Evolutionary conservation across 768 basidiomycete genomes (phyloP).

Genomic region (Hygrocybe coccinea): DNA sequence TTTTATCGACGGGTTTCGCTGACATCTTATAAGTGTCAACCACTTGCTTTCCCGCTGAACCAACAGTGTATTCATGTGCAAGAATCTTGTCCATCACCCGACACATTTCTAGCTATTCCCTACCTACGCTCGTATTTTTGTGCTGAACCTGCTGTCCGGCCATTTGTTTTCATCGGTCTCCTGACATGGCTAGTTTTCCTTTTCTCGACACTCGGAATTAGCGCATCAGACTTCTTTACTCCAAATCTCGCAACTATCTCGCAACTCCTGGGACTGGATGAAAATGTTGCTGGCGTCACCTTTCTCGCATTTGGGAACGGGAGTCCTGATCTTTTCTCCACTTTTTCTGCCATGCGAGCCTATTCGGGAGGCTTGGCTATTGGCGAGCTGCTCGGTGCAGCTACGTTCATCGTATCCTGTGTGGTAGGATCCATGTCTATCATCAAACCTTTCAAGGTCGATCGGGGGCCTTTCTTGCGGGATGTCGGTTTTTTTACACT

Average conservation of each 20-base stretch:
- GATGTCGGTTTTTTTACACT: constrained; percentile 94
- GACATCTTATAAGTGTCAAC: constrained; percentile 51
- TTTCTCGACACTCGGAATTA: constrained; percentile 93
- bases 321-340: constrained; percentile 93
- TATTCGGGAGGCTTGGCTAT: constrained; percentile 86
- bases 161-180: constrained; percentile 57
- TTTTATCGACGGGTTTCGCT: background rate
- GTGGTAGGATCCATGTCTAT: constrained; percentile 98
- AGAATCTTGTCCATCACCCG: constrained; percentile 49
- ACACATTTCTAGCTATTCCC: constrained; percentile 64
- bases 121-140: constrained; percentile 75
- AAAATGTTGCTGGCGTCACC: constrained; percentile 94
- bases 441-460: constrained; percentile 89
- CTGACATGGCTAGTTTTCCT: constrained; percentile 83
- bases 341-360: constrained; percentile 86
- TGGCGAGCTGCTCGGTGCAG: constrained; percentile 92
- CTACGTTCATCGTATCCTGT: constrained; percentile 91
- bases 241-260: constrained; percentile 92
- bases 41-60: constrained; percentile 46
- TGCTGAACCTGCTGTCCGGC: constrained; percentile 48
- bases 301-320: constrained; percentile 97
- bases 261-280: constrained; percentile 77
- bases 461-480: constrained; percentile 75
- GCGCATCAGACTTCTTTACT: constrained; percentile 95
- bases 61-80: constrained; percentile 65